Percentiles rank a stretch among this genome's conserved stretches.
These are phyloP conservation scores for Penicillium arizonense DNA, from an alignment of 495 filamentous ascomycete genomes.

Conservation along the genomic window DNA sequence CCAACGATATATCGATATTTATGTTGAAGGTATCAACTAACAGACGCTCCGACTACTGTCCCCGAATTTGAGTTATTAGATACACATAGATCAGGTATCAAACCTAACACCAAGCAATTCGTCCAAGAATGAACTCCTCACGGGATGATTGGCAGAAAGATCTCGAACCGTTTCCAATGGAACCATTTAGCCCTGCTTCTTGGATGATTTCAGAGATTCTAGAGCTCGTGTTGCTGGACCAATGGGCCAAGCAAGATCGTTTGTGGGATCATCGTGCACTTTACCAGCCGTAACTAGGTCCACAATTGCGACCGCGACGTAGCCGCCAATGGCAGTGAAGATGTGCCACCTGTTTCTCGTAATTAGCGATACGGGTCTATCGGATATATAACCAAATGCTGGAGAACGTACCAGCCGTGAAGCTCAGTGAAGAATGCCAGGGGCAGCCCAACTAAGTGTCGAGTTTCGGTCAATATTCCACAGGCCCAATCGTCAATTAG, in stretches of 20 bases:
- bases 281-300: constrained; percentile 28
- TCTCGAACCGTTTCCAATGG: background rate
- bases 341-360: constrained; percentile 29
- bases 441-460: constrained; percentile 24
- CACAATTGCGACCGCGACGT: constrained; percentile 28
- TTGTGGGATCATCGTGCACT: constrained; percentile 17
- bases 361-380: background rate
- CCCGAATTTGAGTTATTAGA: no score
- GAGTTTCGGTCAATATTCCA: constrained; percentile 8
- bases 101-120: no score
- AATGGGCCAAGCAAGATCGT: constrained; percentile 23
- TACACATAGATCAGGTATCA: no score
- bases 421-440: constrained; percentile 29
- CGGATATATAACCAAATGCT: background rate
- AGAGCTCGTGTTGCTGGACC: constrained; percentile 6
- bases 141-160: background rate
- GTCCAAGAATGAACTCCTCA: no score
- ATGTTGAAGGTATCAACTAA: no score
- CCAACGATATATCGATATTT: no score
- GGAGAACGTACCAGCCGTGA: constrained; percentile 30
- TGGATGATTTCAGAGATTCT: background rate
- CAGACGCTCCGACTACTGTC: no score
- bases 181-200: constrained; percentile 2
- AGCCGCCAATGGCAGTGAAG: constrained; percentile 33
- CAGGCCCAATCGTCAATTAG: constrained; percentile 28